Evolutionary conservation across 805 yeast genomes (phyloP).

Genomic region (Monosporozyma unispora): DNA sequence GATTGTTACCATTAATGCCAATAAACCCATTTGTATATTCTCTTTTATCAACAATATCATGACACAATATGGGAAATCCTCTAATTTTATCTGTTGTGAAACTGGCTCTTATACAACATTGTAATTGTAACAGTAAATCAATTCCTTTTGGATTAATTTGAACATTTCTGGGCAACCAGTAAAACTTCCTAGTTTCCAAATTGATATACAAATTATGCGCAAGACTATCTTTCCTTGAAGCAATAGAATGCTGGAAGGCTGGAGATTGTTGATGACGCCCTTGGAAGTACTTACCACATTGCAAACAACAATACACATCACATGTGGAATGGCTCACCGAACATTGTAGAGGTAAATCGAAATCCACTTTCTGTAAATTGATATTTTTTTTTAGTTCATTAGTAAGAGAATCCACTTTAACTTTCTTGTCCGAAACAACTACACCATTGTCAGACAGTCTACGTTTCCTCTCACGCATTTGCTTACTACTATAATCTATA

Average conservation of each 20-base stretch:
- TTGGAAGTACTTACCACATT: conserved; percentile 64
- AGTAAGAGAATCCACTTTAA: neutral
- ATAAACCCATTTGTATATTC: conserved; percentile 54
- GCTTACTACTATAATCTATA: neutral
- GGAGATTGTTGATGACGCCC: conserved; percentile 59
- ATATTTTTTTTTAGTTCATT: conserved; percentile 2
- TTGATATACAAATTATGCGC: conserved; percentile 55
- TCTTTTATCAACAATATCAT: conserved; percentile 38
- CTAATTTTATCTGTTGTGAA: conserved; percentile 33
- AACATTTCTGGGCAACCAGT: conserved; percentile 50
- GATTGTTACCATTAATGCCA: conserved; percentile 43
- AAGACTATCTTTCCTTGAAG: conserved; percentile 41
- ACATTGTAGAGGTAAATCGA: conserved; percentile 64
- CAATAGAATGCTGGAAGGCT: conserved; percentile 59
- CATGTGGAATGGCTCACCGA: conserved; percentile 49
- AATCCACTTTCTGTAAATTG: conserved; percentile 38
- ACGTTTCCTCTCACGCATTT: neutral
- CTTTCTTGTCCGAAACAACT: neutral
- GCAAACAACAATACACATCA: conserved; percentile 63
- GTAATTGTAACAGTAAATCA: conserved; percentile 7
- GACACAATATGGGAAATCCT: conserved; percentile 26
- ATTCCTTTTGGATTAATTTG: conserved; percentile 7
- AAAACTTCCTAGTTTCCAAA: conserved; percentile 40
- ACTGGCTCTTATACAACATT: conserved; percentile 31
- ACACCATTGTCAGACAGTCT: neutral